phyloP scores from a whole-genome alignment of 2,329 filamentous ascomycete species.

The Fusarium sp. region DNA sequence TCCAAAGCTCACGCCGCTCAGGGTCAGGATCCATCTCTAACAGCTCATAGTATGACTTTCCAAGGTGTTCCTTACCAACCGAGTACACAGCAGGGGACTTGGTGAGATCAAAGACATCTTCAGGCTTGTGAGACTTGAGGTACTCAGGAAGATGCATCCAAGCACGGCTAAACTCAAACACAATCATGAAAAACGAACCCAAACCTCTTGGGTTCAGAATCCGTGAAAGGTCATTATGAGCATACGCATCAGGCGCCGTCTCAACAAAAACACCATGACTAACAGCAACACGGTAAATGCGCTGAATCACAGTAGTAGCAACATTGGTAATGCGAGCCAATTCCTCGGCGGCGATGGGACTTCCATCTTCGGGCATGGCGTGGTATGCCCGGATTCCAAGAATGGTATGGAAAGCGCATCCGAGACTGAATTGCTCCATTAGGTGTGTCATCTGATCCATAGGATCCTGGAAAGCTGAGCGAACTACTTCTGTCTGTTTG shows the following conservation, averaged over 20 bases:
- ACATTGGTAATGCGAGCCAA: constrained; percentile 42
- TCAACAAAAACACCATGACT: constrained; percentile 47
- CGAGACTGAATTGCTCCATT: constrained; percentile 37
- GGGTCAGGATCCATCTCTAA: constrained; percentile 45
- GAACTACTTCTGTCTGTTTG: constrained; percentile 40
- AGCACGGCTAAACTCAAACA: constrained; percentile 46
- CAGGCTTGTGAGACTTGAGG: constrained; percentile 45
- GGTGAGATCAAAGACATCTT: constrained; percentile 46
- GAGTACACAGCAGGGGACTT: constrained; percentile 49
- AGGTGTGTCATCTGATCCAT: constrained; percentile 42
- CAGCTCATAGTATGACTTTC: constrained; percentile 50
- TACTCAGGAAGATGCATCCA: constrained; percentile 45
- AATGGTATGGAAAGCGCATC: constrained; percentile 44
- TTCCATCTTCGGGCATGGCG: constrained; percentile 41
- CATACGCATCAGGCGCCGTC: constrained; percentile 45
- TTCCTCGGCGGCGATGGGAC: constrained; percentile 34
- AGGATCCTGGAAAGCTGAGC: constrained; percentile 40
- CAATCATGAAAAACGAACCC: constrained; percentile 48
- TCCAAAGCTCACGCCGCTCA: constrained; percentile 48
- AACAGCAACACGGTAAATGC: constrained; percentile 46
- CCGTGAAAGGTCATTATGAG: constrained; percentile 47
- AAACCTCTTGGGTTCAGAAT: constrained; percentile 43
- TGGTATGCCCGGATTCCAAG: constrained; percentile 42
- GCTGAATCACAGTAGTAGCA: constrained; percentile 46
- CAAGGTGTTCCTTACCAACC: constrained; percentile 45